phyloP scores from a whole-genome alignment of 306 rosid species.

The Lagenaria siceraria region DNA sequence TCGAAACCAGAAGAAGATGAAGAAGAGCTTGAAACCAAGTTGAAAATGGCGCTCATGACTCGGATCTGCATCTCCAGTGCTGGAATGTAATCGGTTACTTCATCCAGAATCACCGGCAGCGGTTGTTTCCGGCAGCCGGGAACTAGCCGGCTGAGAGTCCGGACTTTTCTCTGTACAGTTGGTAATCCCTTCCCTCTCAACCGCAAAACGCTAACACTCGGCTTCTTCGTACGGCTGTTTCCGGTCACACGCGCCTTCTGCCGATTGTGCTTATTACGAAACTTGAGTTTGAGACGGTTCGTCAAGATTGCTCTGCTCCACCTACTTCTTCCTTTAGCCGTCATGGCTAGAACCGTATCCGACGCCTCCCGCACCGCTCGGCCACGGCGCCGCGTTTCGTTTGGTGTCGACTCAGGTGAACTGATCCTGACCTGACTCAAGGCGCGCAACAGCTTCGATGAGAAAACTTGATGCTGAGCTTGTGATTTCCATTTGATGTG shows the following conservation, averaged over 20 bases:
- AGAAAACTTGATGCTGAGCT: conserved; percentile 61
- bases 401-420: background rate
- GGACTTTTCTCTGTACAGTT: conserved; percentile 59
- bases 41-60: conserved; percentile 59
- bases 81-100: conserved; percentile 65
- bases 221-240: conserved; percentile 36
- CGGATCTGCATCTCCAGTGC: conserved; percentile 96
- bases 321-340: conserved; percentile 67
- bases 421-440: conserved; percentile 33
- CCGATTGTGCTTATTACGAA: conserved; percentile 39
- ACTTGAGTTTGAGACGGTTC: conserved; percentile 56
- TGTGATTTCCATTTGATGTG: conserved; percentile 54
- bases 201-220: conserved; percentile 54
- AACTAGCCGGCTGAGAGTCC: conserved; percentile 63
- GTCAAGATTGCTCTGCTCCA: conserved; percentile 92
- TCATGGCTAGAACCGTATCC: conserved; percentile 55
- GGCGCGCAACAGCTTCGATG: conserved; percentile 58
- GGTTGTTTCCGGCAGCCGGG: conserved; percentile 89
- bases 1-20: conserved; percentile 19
- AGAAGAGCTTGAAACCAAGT: conserved; percentile 34
- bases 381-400: conserved; percentile 32
- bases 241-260: conserved; percentile 13
- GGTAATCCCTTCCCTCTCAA: conserved; percentile 60
- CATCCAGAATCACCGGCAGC: conserved; percentile 75
- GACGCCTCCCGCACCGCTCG: conserved; percentile 68